Conservation (phyloP, 2,329 filamentous ascomycete species). For the Fusarium sp. region DNA sequence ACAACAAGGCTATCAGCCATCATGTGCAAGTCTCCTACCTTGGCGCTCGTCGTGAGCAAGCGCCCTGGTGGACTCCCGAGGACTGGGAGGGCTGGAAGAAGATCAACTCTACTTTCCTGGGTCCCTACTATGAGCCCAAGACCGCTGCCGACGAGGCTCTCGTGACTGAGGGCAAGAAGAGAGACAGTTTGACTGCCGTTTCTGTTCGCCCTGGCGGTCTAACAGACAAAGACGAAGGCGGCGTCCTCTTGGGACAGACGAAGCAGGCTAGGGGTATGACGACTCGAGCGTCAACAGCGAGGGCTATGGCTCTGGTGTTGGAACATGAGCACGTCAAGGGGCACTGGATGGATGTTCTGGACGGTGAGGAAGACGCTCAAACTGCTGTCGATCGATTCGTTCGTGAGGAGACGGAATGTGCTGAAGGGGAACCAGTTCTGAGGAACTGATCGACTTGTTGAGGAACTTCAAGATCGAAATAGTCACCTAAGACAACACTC, state of each 20-base stretch:
- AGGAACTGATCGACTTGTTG: constrained; percentile 12
- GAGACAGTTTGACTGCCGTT: constrained; percentile 56
- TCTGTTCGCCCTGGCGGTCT: constrained; percentile 62
- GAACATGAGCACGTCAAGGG: constrained; percentile 56
- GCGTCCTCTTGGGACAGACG: constrained; percentile 57
- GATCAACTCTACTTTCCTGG: constrained; percentile 55
- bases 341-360: constrained; percentile 63
- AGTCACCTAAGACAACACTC: background rate
- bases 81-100: constrained; percentile 56
- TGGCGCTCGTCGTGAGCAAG: constrained; percentile 58
- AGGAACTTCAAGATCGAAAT: background rate
- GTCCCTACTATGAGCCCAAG: constrained; percentile 66
- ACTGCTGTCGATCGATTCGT: constrained; percentile 40
- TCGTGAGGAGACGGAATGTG: constrained; percentile 39
- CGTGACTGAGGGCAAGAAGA: constrained; percentile 56
- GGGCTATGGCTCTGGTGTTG: constrained; percentile 60
- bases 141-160: constrained; percentile 65
- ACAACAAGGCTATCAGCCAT: constrained; percentile 56
- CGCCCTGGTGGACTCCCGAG: constrained; percentile 63
- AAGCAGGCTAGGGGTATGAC: constrained; percentile 54
- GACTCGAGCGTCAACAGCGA: constrained; percentile 67
- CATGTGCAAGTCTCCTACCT: constrained; percentile 72
- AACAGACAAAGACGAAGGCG: constrained; percentile 58
- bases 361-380: constrained; percentile 58
- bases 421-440: constrained; percentile 40